Conservation (phyloP, 2,329 filamentous ascomycete species). For the Fusarium robinianum region DNA sequence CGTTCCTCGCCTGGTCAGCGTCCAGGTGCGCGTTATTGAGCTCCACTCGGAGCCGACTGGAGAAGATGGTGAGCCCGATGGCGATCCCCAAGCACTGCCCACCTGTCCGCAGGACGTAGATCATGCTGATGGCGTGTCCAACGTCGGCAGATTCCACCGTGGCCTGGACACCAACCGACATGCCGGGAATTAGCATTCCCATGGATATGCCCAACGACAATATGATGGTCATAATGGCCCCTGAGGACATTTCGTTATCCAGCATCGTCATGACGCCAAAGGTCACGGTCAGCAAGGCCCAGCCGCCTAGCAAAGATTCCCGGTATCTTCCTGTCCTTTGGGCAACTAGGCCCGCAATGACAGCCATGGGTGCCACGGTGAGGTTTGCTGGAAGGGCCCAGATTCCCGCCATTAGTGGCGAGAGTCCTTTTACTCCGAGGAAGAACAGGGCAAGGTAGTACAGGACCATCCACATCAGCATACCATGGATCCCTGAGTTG, state of each 20-base stretch:
- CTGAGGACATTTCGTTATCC: slow-evolving; percentile 51
- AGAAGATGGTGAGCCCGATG: slow-evolving; percentile 34
- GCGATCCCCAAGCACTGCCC: slow-evolving; percentile 38
- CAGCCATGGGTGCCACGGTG: slow-evolving; percentile 64
- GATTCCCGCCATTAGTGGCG: slow-evolving; percentile 42
- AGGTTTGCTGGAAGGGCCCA: slow-evolving; percentile 64
- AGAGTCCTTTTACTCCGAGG: slow-evolving; percentile 29
- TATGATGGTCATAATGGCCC: slow-evolving; percentile 64
- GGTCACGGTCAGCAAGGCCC: slow-evolving; percentile 62
- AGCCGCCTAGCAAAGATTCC: slow-evolving; percentile 64
- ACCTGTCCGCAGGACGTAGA: slow-evolving; percentile 32
- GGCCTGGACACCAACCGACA: slow-evolving; percentile 67
- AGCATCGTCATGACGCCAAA: slow-evolving; percentile 59
- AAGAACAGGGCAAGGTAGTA: slow-evolving; percentile 38
- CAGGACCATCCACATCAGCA: slow-evolving; percentile 37
- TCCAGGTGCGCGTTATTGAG: slow-evolving; percentile 16
- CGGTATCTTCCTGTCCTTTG: slow-evolving; percentile 62
- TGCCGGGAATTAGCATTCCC: slow-evolving; percentile 67
- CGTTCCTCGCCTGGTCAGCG: slow-evolving; percentile 17
- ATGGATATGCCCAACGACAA: slow-evolving; percentile 63
- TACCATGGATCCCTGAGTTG: slow-evolving; percentile 31
- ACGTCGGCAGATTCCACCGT: slow-evolving; percentile 24
- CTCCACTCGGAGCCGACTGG: slow-evolving; percentile 22
- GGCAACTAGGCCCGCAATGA: slow-evolving; percentile 59
- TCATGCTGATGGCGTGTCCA: slow-evolving; percentile 35